Evolutionary conservation across 2,329 filamentous ascomycete genomes (phyloP), one percentile per base, ranked within the genome.

Genomic region (Ceratocystis diversiconidia): DNA sequence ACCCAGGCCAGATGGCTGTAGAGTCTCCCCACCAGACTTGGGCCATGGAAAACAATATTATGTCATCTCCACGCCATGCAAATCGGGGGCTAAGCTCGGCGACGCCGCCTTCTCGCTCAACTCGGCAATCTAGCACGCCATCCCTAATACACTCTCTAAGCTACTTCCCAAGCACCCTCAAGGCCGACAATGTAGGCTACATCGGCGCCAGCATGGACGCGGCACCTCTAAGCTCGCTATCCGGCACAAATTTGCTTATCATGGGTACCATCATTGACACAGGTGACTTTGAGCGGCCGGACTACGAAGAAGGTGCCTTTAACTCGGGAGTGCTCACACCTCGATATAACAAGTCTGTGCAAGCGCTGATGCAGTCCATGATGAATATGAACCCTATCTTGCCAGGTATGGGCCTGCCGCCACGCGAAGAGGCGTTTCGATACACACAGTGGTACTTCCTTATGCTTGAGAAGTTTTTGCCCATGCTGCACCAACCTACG

Each of bases 191-290:
- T 69, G 78, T 90, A 3, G 87, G 87, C 46, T 84, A 84, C 19
- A 81, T 81, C 2, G 79, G 81, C 5, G 57, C 65, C 15, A 61
- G 62, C n/a, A 67, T 67, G 62, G 83, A 86, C 65, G 84, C 82
- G 70, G 81, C 82, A 7, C 83, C 84, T 62, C 75, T 91, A 46
- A 89, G 85, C 74, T 85, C 87, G 6, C 87, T 92, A 71, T 86
- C 86, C 70, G 89, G 88, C 60, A 91, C 87, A 0, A 84, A 83
- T 7, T 77, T 94, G n/a, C 86, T 88, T 0, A 83, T 95, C 64
- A 83, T 94, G 52, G 90, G 89, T 43, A 88, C 87, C 70, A 86
- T 88, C 59, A 87, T 94, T 70, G 88, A 95, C 73, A 82, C 92
- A 52, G 85, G 87, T 12, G 84, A 86, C 57, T 90, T 89, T 71